Evolutionary conservation across 306 rosid species (phyloP).

Genomic region (Hippophae gyantsensis): DNA sequence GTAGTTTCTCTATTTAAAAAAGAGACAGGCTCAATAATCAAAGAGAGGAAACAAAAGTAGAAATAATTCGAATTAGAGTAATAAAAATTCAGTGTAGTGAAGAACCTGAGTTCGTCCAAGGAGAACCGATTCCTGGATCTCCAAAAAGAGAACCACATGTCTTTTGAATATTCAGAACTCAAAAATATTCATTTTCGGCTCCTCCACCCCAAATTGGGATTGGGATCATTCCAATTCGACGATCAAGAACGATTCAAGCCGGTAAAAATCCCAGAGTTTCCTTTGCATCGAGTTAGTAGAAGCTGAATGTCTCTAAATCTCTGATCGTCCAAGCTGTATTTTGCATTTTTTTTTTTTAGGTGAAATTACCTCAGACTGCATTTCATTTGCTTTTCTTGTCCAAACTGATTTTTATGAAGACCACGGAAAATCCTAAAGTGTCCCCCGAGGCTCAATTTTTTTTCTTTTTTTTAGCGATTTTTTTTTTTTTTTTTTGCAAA

Average conservation of each 20-base stretch:
- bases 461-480: too few species aligned
- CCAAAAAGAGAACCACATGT: conserved; percentile 91
- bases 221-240: conserved; percentile 7
- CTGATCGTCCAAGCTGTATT: too few species aligned
- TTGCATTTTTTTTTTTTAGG: too few species aligned
- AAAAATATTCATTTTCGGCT: neutral
- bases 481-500: too few species aligned
- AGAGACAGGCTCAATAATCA: neutral
- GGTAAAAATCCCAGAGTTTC: conserved; percentile 6
- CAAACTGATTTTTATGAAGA: too few species aligned
- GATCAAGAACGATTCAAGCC: conserved; percentile 1
- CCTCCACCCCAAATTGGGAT: neutral
- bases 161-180: conserved; percentile 9
- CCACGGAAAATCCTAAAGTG: too few species aligned
- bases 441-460: too few species aligned
- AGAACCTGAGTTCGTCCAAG: conserved; percentile 76
- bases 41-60: neutral
- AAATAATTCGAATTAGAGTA: conserved; percentile 6
- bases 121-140: conserved; percentile 83
- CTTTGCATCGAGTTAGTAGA: conserved; percentile 20
- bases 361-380: too few species aligned
- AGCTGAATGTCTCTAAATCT: conserved; percentile 3
- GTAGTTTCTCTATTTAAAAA: neutral
- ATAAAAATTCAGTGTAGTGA: neutral
- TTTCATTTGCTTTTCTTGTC: too few species aligned